These are phyloP conservation scores for Tricladium varicosporioides DNA, from an alignment of 2,329 filamentous ascomycete genomes.

Conservation along the genomic window DNA sequence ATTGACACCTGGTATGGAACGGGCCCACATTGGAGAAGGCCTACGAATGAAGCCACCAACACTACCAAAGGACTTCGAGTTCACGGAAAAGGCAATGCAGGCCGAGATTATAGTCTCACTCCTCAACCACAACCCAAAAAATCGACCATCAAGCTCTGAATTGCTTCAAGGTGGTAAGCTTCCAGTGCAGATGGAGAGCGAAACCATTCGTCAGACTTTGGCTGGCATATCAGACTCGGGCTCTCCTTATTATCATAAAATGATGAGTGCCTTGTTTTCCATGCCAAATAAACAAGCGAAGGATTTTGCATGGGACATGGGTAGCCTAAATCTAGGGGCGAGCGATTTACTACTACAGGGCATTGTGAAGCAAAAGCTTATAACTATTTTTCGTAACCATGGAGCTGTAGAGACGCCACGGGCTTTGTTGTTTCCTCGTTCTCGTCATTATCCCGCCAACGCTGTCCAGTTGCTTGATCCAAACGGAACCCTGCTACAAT, in stretches of 20 bases:
- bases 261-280: conserved; percentile 81
- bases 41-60: conserved; percentile 66
- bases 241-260: conserved; percentile 86
- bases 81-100: conserved; percentile 66
- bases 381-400: conserved; percentile 80
- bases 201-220: conserved; percentile 80
- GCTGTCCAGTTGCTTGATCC: conserved; percentile 79
- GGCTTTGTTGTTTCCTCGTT: conserved; percentile 77
- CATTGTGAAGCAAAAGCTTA: conserved; percentile 71
- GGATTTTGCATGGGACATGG: conserved; percentile 76
- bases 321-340: conserved; percentile 50
- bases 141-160: conserved; percentile 78
- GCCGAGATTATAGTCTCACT: conserved; percentile 76
- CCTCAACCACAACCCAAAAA: conserved; percentile 76
- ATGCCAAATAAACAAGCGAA: conserved; percentile 71
- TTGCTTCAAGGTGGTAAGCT: conserved; percentile 83
- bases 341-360: conserved; percentile 67
- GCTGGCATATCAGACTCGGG: conserved; percentile 77
- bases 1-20: conserved; percentile 58
- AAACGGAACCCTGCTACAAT: conserved; percentile 82
- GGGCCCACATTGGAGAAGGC: conserved; percentile 61
- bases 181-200: conserved; percentile 88
- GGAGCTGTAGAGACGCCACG: conserved; percentile 81
- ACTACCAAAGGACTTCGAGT: conserved; percentile 72
- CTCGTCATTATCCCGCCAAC: conserved; percentile 71